Evolutionary conservation across 2,329 filamentous ascomycete genomes (phyloP), one percentile per base, ranked within the genome.

Genomic region (Nemania sp.): DNA sequence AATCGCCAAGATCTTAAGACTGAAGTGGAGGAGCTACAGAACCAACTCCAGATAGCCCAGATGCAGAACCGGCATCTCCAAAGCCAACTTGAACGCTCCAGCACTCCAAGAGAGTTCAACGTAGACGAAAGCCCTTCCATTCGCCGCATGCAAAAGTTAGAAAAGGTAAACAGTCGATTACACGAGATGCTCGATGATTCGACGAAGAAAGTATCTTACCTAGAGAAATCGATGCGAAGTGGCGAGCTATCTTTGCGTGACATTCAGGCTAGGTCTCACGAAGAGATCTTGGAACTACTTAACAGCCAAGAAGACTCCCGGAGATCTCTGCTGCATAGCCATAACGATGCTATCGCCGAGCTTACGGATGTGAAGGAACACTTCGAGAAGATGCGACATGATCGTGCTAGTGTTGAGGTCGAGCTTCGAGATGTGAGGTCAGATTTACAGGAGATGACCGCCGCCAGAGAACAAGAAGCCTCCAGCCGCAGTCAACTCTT

Each of bases 161-260:
- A 98, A 80, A 90, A 93, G 73, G 95, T 93, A 77, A 98, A 98
- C 80, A 94, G 88, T 79, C 90, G 94, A 64, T 86, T 98, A 15
- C 95, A 98, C 76, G 93, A 97, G 70, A 93, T 97, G 88, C 90
- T 98, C 5, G 95, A 98, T 79, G 94, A 98, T 79, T 98, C 95
- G 2, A 86, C 91, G 20, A 95, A 93, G 84, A 98, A 98, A 82
- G 91, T 98, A 2, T 97, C 95, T 6, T 88, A 91, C 0, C 82
- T 98, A 24, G 96, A 98, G 80, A 92, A 93, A 78, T 94, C 90
- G 68, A 91, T 98, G 65, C 92, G 91, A 66, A 92, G 91, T 41
- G 96, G 94, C 13, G 93, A 98, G 78, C 84, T 98, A 5, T 96
- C 93, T 0, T 85, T 98, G 51, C 92, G 94, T 56, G 95, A 98